phyloP scores from a whole-genome alignment of 73 alveolate species.

The Paramecium caudatum region DNA sequence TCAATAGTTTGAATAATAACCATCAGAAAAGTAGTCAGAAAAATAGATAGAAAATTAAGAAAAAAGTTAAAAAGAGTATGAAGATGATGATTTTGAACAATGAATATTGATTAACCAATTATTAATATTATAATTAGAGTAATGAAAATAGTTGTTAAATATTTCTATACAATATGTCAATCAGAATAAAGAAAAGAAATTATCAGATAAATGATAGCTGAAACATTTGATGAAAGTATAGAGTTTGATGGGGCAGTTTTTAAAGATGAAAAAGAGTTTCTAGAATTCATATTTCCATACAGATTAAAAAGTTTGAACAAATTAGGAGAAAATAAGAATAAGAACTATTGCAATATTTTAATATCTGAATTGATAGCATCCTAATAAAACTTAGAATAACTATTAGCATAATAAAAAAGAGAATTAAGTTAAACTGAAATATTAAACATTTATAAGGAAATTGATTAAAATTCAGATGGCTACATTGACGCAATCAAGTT shows the following conservation, averaged over 20 bases:
- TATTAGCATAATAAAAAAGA: neutral
- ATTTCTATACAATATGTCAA: neutral
- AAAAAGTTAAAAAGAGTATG: constrained; percentile 5
- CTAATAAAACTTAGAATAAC: neutral
- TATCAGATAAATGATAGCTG: constrained; percentile 62
- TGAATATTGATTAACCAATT: constrained; percentile 45
- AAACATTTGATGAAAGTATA: constrained; percentile 40
- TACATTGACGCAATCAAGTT: constrained; percentile 21
- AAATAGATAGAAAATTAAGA: neutral
- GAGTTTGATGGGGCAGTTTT: neutral
- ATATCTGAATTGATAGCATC: constrained; percentile 14
- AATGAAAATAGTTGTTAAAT: constrained; percentile 64
- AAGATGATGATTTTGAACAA: constrained; percentile 54
- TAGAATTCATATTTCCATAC: constrained; percentile 14
- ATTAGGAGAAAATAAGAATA: constrained; percentile 41
- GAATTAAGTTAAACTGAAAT: constrained; percentile 1
- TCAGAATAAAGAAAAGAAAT: constrained; percentile 19
- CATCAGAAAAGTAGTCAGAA: neutral
- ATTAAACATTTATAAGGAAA: neutral
- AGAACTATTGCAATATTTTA: neutral
- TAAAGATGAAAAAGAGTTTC: neutral
- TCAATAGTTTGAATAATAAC: neutral
- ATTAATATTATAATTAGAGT: neutral
- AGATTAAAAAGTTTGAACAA: constrained; percentile 5
- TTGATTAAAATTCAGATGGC: constrained; percentile 13